phyloP scores from a whole-genome alignment of 2,329 filamentous ascomycete genomes.

The Stagonosporopsis tanaceti region DNA sequence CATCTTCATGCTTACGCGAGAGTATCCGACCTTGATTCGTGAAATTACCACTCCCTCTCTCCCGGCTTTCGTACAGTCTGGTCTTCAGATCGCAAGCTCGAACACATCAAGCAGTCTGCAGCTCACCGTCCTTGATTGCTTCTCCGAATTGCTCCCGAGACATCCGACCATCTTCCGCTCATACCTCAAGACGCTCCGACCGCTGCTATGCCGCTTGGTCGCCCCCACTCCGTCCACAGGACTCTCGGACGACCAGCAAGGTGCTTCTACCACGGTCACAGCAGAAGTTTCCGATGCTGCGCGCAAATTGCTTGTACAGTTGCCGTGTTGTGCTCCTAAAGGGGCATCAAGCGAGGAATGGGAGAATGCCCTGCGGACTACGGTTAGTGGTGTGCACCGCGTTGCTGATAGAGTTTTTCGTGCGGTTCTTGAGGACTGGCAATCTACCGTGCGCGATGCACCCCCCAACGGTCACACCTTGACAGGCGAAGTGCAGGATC shows the following conservation, averaged over 20 bases:
- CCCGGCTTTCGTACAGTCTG: conserved; percentile 75
- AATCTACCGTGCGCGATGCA: conserved; percentile 64
- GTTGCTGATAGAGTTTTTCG: conserved; percentile 81
- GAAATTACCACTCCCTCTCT: conserved; percentile 88
- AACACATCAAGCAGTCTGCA: conserved; percentile 56
- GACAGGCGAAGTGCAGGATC: conserved; percentile 49
- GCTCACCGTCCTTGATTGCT: conserved; percentile 74
- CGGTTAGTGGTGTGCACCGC: conserved; percentile 71
- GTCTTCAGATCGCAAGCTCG: conserved; percentile 65
- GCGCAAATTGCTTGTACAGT: conserved; percentile 70
- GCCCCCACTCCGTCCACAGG: conserved; percentile 66
- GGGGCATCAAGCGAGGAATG: conserved; percentile 80
- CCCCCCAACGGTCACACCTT: conserved; percentile 40
- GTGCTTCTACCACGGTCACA: conserved; percentile 56
- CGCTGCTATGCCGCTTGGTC: conserved; percentile 66
- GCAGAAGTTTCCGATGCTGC: conserved; percentile 64
- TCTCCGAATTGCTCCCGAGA: conserved; percentile 75
- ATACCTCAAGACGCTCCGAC: conserved; percentile 72
- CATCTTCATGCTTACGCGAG: conserved; percentile 83
- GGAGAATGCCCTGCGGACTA: conserved; percentile 69
- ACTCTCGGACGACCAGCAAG: conserved; percentile 29
- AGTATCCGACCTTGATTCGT: conserved; percentile 81
- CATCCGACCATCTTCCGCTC: conserved; percentile 86
- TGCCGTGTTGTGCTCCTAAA: conserved; percentile 84
- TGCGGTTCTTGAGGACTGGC: conserved; percentile 81